Evolutionary conservation across 306 rosid species (phyloP), one percentile per base, ranked within the genome.

Genomic region (Sophora flavescens): DNA sequence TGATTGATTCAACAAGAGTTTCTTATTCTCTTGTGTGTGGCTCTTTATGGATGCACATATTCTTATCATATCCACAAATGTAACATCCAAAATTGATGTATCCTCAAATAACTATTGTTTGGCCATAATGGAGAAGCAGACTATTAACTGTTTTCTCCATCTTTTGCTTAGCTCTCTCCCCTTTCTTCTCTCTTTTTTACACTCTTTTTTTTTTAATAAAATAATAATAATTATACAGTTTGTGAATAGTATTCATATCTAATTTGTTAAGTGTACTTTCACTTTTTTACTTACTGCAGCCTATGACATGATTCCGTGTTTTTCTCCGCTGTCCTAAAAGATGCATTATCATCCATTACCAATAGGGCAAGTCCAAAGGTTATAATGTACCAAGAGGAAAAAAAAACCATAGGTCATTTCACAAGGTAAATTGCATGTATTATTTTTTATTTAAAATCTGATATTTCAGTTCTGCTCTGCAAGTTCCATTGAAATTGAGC

Each of bases 1-100:
- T 81, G 81, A 76, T 77, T 82, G 78, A 70, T 76, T 82, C 75
- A 76, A 53, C 63, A 18, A 52, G 51, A 75, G 26, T 22, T 56
- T 57, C 68, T 42, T 22, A 48, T 52, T 22, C 78, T 69, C 70
- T 53, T 70, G 3, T 69, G 74, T 70, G 69, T 76, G 74, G 74
- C 81, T 45, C 66, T 76, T 70, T 77, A 63, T 48, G 54, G 35
- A 63, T 76, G 13, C 63, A 63, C 68, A 76, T 81, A 69, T 66
- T 58, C 58, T 58, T 70, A 70, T 76, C 74, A 33, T 81, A 45
- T 63, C 85, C 36, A 54, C 64, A 69, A 51, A 62, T 15, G 42
- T 50, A 57, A 63, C 72, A 36, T 63, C 16, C 51, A 45, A 28
- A 28, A 15, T 11, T 77, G 17, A 3, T 58, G 81, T 75, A 60